Evolutionary conservation across 768 basidiomycete species (phyloP), one percentile per base, ranked within the genome.

Genomic region (Pleurotus giganteus): DNA sequence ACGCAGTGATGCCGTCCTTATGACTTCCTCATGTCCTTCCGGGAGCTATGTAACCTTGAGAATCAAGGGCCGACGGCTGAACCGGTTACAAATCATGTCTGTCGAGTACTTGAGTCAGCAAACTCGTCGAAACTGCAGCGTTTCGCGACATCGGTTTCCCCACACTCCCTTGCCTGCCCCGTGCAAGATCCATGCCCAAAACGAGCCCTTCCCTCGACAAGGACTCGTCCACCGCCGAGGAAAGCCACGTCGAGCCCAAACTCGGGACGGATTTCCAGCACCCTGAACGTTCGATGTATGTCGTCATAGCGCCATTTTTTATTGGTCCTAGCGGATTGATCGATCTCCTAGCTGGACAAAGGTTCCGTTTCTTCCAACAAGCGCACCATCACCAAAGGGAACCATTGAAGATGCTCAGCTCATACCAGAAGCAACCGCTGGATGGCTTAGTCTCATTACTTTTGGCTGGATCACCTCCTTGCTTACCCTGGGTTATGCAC

Each of bases 391-490:
- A 6, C 73, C 86, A 1, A 77, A 73, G 54, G 61, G 62, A 5
- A 85, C 84, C 2, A 66, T 89, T 1, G 79, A 86, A 44, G 84
- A 87, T 53, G 80, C 87, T 2, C 65, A 69, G 1, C 59, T 82
- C 8, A 83, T 84, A 2, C 91, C 91, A 0, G 90, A 94, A 61
- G 76, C 72, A 2, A 77, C 75, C 1, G 90, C 91, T 0, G 74
- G 76, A 34, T 78, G 82, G 66, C 77, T 83, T 57, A 79, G 73
- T 59, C 63, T 80, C 4, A 58, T 92, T 2, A 85, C 83, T 28
- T 95, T 93, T 59, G 68, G 69, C 41, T 94, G 93, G 92, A 77
- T 94, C 17, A 84, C 83, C 2, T 80, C 83, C 2, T 69, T 94
- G 21, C 77, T 95, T 58, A 67, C 73, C 8, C 72, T 93, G 9